Conservation (phyloP, 441 rosid species). For the Aleurites moluccanus region DNA sequence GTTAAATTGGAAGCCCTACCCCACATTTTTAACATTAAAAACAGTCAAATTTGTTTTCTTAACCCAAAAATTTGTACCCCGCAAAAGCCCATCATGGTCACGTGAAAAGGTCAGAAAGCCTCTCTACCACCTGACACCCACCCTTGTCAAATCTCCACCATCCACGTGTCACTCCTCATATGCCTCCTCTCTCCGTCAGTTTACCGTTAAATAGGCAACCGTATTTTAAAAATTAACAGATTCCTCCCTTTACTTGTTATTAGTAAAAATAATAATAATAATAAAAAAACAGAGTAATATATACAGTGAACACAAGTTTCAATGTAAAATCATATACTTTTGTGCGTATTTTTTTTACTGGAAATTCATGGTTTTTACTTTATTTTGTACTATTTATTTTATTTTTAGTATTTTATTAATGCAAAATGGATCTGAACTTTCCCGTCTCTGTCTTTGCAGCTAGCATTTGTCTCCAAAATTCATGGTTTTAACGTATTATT, state of each 20-base stretch:
- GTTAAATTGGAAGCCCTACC: constrained; percentile 3
- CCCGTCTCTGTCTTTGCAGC: constrained; percentile 23
- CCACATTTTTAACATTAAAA: not conserved
- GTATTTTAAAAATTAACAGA: constrained; percentile 12
- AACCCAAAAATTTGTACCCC: constrained; percentile 14
- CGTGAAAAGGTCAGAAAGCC: constrained; percentile 42
- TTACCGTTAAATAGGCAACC: constrained; percentile 26
- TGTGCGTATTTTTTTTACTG: not conserved
- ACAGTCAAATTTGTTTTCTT: constrained; percentile 2
- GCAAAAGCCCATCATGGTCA: constrained; percentile 28
- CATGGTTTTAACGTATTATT: constrained; percentile 33
- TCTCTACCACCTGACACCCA: constrained; percentile 20
- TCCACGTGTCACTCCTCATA: constrained; percentile 25
- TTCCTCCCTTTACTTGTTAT: too few species aligned
- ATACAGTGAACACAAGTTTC: constrained; percentile 21
- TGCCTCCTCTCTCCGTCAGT: not conserved
- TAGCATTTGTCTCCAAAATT: constrained; percentile 25
- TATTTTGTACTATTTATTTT: too few species aligned
- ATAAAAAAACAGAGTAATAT: not conserved
- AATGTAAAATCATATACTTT: not conserved
- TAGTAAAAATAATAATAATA: not conserved
- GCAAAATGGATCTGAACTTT: constrained; percentile 44
- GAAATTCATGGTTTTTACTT: constrained; percentile 15
- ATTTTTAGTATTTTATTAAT: constrained; percentile 27
- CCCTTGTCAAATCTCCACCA: constrained; percentile 19